Base-by-base conservation (phyloP, 164 flowering plant species). In the Sedum album region DNA sequence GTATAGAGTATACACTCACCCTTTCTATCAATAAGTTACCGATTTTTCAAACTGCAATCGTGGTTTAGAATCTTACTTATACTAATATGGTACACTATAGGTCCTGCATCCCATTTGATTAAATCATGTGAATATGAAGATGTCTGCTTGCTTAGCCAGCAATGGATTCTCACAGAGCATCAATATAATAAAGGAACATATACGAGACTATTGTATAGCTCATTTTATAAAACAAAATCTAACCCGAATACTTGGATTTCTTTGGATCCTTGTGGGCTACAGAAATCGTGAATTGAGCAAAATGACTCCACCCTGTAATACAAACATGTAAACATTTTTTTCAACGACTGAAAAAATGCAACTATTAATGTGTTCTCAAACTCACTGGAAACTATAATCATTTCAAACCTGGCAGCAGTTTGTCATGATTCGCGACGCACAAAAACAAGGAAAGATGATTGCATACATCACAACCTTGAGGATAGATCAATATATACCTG, bases 381-480 rank as follows among this genome's bases (percentile, higher is more conserved):
- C 30, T 17, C 66, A 48, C 35, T 1, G 69, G 66, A 63, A 31
- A 20, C 70, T 46, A 41, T 25, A 36, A 62, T 61, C n/a, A 66
- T n/a, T 72, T 51, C 78, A 55, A 61, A 95, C 99, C 99, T 79
- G 99, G 99, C 78, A 90, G 95, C 81, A 95, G 98, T 72, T 92
- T 95, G 77, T 95, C 99, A 83, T 92, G 97, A 81, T 95, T 90
- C 9, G 96, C 97, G 67, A 95, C 99, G 81, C 99, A 95, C 6
- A 95, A 94, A 84, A 95, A 95, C 80, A 95, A 76, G 41, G 99
- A 95, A 14, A 93, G 92, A 77, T 90, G 97, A 74, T 90, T 93
- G 83, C 88, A 83, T 61, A 93, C 97, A 78, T 93, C 98, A 82
- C 98, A 90, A 44, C 98, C 98, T 67, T 93, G 97, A 4, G 98